Evolutionary conservation across 1,284 basidiomycete genomes (phyloP).

Genomic region (Meripilus lineatus): DNA sequence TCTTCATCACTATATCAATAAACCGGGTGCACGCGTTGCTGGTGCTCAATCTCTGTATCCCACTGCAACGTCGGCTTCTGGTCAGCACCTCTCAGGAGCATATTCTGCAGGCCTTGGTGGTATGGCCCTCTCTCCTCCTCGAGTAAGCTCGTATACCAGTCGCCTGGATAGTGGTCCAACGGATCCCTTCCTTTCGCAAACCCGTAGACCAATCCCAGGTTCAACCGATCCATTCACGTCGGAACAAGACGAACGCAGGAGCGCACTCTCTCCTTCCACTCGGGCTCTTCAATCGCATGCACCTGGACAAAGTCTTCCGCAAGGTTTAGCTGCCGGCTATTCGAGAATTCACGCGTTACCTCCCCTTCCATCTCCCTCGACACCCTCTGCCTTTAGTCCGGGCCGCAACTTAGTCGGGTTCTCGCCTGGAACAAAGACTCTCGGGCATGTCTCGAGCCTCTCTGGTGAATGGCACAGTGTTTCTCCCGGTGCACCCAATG

Average conservation of each 20-base stretch:
- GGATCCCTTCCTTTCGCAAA: conserved; percentile 20
- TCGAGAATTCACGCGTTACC: conserved; percentile 77
- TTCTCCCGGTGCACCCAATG: too few relatives aligned
- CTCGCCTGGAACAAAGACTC: conserved; percentile 22
- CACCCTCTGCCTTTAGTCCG: conserved; percentile 32
- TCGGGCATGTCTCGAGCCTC: conserved; percentile 20
- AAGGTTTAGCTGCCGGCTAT: conserved; percentile 82
- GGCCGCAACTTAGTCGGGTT: too few relatives aligned
- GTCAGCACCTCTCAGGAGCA: conserved; percentile 11
- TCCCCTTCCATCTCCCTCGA: conserved; percentile 38
- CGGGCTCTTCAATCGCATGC: conserved; percentile 74
- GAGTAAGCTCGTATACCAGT: conserved; percentile 18
- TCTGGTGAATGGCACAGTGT: conserved; percentile 30
- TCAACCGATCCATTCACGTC: conserved; percentile 21
- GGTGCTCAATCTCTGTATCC: conserved; percentile 21
- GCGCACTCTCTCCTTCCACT: conserved; percentile 54
- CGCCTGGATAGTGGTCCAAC: conserved; percentile 27
- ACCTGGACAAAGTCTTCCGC: conserved; percentile 83
- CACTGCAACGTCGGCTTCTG: conserved; percentile 14
- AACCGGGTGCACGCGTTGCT: conserved; percentile 29
- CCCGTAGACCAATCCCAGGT: conserved; percentile 21
- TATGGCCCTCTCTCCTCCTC: conserved; percentile 25
- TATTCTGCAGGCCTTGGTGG: conserved; percentile 18
- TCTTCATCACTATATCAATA: conserved; percentile 53
- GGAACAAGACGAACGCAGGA: conserved; percentile 21